Evolutionary conservation across 2,329 filamentous ascomycete species (phyloP).

Genomic region (Malbranchea zuffiana): DNA sequence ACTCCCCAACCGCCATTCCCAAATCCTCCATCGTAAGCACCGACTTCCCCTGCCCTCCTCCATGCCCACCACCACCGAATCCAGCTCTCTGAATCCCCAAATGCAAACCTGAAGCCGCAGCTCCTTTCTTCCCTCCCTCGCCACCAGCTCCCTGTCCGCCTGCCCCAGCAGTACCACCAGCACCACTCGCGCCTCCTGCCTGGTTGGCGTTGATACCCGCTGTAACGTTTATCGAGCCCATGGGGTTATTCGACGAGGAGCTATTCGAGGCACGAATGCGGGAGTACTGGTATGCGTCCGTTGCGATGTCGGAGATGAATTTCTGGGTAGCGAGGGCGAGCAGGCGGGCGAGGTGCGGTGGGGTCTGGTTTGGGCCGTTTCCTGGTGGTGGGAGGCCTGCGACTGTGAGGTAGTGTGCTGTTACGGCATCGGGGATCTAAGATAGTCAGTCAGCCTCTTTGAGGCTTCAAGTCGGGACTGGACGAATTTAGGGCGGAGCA

Average conservation of each 20-base stretch:
- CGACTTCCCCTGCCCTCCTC: constrained; percentile 70
- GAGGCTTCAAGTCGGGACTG: neutral
- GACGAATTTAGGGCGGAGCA: constrained; percentile 15
- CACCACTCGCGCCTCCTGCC: constrained; percentile 41
- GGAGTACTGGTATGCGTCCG: constrained; percentile 95
- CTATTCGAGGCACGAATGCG: constrained; percentile 90
- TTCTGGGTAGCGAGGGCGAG: constrained; percentile 97
- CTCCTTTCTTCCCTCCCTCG: constrained; percentile 39
- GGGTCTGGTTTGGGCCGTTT: constrained; percentile 64
- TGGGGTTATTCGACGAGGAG: constrained; percentile 75
- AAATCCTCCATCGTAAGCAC: constrained; percentile 98
- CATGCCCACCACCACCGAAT: constrained; percentile 78
- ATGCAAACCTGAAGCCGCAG: constrained; percentile 38
- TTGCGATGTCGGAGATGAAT: constrained; percentile 94
- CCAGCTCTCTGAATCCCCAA: constrained; percentile 66
- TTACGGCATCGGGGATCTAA: constrained; percentile 93
- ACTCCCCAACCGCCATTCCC: constrained; percentile 95
- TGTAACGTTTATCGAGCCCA: constrained; percentile 69
- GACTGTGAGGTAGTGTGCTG: constrained; percentile 93
- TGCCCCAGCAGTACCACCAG: constrained; percentile 32
- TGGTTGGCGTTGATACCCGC: constrained; percentile 48
- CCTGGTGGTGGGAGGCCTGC: constrained; percentile 80
- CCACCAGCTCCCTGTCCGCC: constrained; percentile 39
- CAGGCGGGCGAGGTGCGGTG: constrained; percentile 79
- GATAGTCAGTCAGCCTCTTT: constrained; percentile 4